Conservation (phyloP, 805 yeast species). For the Metschnikowia kunwiensis region DNA sequence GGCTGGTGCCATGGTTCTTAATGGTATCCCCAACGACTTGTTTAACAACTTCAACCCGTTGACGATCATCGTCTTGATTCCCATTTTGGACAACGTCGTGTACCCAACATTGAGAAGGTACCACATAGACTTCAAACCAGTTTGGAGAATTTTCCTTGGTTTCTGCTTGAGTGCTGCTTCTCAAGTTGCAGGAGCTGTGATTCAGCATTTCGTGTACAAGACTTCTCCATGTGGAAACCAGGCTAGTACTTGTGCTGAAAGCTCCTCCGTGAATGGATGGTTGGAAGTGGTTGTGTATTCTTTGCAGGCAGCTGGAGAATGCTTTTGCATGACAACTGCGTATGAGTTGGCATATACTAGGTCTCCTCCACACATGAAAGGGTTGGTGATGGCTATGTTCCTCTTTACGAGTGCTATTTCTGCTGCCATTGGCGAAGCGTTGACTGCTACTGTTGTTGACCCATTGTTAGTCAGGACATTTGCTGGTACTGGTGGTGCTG, state of each 20-base stretch:
- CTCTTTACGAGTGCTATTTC: conserved; percentile 45
- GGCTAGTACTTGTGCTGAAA: conserved; percentile 37
- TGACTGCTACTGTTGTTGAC: conserved; percentile 39
- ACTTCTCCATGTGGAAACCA: conserved; percentile 52
- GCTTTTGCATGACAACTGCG: conserved; percentile 50
- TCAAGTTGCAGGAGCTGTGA: conserved; percentile 51
- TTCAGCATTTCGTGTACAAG: conserved; percentile 45
- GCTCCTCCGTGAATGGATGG: conserved; percentile 34
- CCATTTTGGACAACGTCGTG: conserved; percentile 46
- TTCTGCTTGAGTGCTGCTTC: conserved; percentile 46
- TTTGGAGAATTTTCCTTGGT: conserved; percentile 45
- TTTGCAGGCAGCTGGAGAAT: conserved; percentile 51
- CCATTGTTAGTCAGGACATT: conserved; percentile 44
- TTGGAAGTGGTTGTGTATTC: conserved; percentile 28
- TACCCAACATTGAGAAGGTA: conserved; percentile 46
- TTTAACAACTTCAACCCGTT: conserved; percentile 54
- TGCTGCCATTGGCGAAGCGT: conserved; percentile 45
- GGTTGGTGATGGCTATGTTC: conserved; percentile 47
- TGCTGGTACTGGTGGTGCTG: conserved; percentile 38
- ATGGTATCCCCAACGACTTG: conserved; percentile 56
- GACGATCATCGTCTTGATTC: conserved; percentile 50
- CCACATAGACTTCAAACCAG: conserved; percentile 30
- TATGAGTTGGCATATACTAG: conserved; percentile 54
- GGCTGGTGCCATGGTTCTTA: conserved; percentile 51
- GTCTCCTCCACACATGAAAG: conserved; percentile 49